Conservation (phyloP, 352 stramenopile genomes). For the Globisporangium lucens region DNA sequence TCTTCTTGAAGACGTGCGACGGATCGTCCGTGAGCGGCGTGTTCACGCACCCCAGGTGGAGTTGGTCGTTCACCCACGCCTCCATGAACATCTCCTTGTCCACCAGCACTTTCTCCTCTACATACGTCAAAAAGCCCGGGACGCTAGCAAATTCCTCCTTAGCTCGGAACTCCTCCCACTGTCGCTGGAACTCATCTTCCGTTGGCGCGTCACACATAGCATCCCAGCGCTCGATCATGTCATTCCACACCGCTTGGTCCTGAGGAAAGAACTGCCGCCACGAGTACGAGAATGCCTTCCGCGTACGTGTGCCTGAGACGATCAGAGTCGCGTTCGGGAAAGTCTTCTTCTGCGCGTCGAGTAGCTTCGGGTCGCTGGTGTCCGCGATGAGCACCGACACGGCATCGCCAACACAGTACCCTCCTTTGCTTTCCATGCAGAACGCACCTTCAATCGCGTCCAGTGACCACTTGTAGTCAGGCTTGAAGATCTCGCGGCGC, state of each 20-base stretch:
- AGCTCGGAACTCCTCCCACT: not conserved
- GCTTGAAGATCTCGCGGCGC: not conserved
- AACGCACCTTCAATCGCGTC: conserved; percentile 1
- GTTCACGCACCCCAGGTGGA: not conserved
- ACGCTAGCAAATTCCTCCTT: conserved; percentile 5
- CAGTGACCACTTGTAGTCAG: conserved; percentile 6
- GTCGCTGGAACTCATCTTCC: not conserved
- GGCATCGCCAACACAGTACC: conserved; percentile 2
- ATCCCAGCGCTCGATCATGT: conserved; percentile 1
- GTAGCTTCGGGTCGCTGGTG: not conserved
- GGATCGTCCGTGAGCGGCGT: not conserved
- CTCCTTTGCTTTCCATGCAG: not conserved
- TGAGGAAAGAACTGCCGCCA: conserved; percentile 2
- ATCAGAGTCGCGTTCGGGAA: conserved; percentile 3
- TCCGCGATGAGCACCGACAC: conserved; percentile 2
- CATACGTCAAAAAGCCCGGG: not conserved
- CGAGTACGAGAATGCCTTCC: not conserved
- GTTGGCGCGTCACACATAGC: not conserved
- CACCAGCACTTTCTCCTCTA: conserved; percentile 4
- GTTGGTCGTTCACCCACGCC: not conserved
- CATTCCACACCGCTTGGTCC: not conserved
- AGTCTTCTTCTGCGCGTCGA: conserved; percentile 7
- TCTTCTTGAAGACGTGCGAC: conserved; percentile 8
- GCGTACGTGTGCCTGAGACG: not conserved
- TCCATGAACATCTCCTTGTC: conserved; percentile 10